These are phyloP conservation scores for Hygrophorus pudorinus DNA, from an alignment of 768 basidiomycete genomes.

Conservation along the genomic window DNA sequence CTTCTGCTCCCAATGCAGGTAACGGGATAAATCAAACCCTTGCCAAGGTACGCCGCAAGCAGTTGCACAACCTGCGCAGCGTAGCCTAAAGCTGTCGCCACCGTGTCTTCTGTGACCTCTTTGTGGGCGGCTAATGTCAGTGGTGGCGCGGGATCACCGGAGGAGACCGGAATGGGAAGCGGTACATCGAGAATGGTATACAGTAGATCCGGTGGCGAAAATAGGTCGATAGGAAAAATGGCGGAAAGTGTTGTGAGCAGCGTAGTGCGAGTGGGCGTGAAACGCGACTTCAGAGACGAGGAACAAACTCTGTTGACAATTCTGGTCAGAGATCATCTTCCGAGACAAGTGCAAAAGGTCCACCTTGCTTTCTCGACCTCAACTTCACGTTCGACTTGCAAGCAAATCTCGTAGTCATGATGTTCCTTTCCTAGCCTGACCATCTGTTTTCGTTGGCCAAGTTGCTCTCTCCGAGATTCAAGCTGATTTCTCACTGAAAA, in stretches of 20 bases:
- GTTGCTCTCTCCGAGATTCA: constrained; percentile 15
- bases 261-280: constrained; percentile 47
- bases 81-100: constrained; percentile 87
- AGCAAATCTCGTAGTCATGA: constrained; percentile 21
- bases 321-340: not conserved
- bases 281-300: constrained; percentile 33
- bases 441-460: constrained; percentile 31
- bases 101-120: constrained; percentile 72
- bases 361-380: constrained; percentile 31
- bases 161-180: constrained; percentile 74
- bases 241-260: constrained; percentile 61
- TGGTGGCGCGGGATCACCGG: constrained; percentile 79
- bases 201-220: constrained; percentile 75
- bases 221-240: constrained; percentile 86
- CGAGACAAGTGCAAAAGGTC: constrained; percentile 8
- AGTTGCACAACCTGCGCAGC: constrained; percentile 81
- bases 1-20: constrained; percentile 87
- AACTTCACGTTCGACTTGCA: constrained; percentile 19
- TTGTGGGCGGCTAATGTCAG: constrained; percentile 53
- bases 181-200: constrained; percentile 82
- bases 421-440: constrained; percentile 34
- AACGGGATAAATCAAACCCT: constrained; percentile 77
- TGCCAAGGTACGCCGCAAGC: constrained; percentile 69
- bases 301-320: constrained; percentile 34
- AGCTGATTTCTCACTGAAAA: constrained; percentile 23